Conservation (phyloP, 257 asterid genomes). For the Petunia secreta region DNA sequence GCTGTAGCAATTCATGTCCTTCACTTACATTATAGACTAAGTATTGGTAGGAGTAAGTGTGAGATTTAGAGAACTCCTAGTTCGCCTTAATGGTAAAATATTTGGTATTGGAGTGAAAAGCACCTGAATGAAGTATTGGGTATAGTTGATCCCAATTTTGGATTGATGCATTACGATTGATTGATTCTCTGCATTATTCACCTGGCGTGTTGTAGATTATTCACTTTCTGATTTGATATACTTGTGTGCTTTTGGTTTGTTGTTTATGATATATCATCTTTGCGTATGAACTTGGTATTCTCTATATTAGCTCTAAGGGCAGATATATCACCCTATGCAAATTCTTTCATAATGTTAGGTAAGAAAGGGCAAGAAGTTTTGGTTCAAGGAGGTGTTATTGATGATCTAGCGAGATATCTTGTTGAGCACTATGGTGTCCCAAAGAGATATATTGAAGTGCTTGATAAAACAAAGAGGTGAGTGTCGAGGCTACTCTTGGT, state of each 20-base stretch:
- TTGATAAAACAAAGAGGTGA: conserved; percentile 86
- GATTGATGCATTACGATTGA: background rate
- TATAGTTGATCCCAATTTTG: background rate
- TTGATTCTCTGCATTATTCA: no score
- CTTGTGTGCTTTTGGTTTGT: conserved; percentile 14
- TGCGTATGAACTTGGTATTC: background rate
- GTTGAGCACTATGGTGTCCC: conserved; percentile 84
- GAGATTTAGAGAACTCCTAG: background rate
- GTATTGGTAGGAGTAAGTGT: background rate
- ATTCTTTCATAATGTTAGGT: conserved; percentile 46
- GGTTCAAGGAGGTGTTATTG: conserved; percentile 95
- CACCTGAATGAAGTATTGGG: background rate
- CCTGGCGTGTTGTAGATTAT: no score
- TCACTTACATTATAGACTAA: background rate
- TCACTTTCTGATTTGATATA: background rate
- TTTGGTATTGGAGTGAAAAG: background rate
- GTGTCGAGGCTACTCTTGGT: conserved; percentile 34
- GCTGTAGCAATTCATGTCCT: background rate
- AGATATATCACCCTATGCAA: conserved; percentile 7
- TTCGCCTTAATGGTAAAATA: background rate
- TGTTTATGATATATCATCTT: background rate
- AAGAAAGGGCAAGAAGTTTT: conserved; percentile 91
- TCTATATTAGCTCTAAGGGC: conserved; percentile 12
- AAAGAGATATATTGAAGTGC: conserved; percentile 87
- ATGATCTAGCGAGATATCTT: conserved; percentile 81